Evolutionary conservation across 176 grass and related monocot genomes (phyloP).

Genomic region (Paspalum notatum): DNA sequence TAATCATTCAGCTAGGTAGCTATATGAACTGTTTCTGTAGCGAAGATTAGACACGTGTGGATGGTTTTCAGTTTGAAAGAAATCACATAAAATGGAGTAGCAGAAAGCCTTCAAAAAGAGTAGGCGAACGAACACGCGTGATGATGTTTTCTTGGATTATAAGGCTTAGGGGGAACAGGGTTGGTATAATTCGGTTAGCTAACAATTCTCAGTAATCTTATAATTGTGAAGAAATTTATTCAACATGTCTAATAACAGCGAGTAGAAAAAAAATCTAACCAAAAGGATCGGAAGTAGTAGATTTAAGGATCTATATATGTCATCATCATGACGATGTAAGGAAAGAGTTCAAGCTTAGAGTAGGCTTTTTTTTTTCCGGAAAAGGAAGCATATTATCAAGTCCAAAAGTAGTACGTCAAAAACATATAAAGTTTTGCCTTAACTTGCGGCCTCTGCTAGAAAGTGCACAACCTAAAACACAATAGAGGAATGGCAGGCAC

Average conservation of each 20-base stretch:
- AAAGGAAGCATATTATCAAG: no score
- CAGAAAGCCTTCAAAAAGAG: neutral
- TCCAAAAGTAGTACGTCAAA: no score
- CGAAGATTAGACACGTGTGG: neutral
- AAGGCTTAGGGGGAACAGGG: neutral
- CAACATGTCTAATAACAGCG: neutral
- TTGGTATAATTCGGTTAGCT: neutral
- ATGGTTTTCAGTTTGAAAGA: neutral
- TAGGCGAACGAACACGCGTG: constrained; percentile 21
- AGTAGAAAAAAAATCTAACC: neutral
- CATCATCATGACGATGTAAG: no score
- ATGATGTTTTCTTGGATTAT: constrained; percentile 50
- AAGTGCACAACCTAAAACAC: no score
- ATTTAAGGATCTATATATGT: neutral
- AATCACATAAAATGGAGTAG: neutral
- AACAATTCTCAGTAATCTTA: constrained; percentile 20
- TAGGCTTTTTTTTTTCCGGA: no score
- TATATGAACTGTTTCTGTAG: neutral
- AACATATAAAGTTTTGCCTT: no score
- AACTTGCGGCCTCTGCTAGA: no score
- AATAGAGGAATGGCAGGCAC: no score
- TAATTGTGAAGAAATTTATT: constrained; percentile 3
- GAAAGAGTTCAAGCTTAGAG: no score
- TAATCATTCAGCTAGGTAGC: neutral
- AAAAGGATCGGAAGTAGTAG: neutral